Conservation (phyloP, 2,329 filamentous ascomycete species). For the Coniochaeta sp. region DNA sequence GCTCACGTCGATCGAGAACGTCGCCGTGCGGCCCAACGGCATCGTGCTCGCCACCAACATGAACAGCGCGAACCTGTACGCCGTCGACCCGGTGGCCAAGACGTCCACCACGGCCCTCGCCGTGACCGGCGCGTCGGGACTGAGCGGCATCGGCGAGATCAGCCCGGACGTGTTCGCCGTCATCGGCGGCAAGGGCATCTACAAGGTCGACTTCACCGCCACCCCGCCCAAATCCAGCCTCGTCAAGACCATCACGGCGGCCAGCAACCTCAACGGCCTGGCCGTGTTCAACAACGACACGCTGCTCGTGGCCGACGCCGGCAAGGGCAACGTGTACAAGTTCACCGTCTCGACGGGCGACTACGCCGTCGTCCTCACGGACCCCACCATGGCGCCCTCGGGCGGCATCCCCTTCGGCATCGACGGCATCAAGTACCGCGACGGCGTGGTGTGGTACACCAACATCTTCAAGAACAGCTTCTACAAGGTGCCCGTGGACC, state of each 20-base stretch:
- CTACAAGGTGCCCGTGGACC: constrained; percentile 22
- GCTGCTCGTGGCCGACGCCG: constrained; percentile 22
- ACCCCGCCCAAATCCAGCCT: constrained; percentile 13
- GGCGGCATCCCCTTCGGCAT: constrained; percentile 24
- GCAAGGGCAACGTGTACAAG: constrained; percentile 18
- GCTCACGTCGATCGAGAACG: constrained; percentile 20
- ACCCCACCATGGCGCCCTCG: constrained; percentile 21
- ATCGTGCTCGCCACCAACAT: constrained; percentile 24
- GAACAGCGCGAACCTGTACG: constrained; percentile 22
- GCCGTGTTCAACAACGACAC: constrained; percentile 20
- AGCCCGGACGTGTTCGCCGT: constrained; percentile 20
- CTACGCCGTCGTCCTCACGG: constrained; percentile 15
- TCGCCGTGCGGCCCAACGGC: constrained; percentile 22
- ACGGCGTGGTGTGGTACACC: constrained; percentile 24
- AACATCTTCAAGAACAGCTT: constrained; percentile 27
- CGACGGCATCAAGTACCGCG: constrained; percentile 22
- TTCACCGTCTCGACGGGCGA: constrained; percentile 19
- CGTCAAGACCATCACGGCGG: constrained; percentile 20
- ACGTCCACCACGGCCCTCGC: constrained; percentile 18
- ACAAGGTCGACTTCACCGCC: constrained; percentile 21
- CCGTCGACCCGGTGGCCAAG: constrained; percentile 18
- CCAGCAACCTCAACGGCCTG: constrained; percentile 23
- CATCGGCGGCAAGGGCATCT: constrained; percentile 22
- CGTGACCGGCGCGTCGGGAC: constrained; percentile 17
- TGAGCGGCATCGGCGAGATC: constrained; percentile 23